Evolutionary conservation across 2,329 filamentous ascomycete genomes (phyloP), one percentile per base, ranked within the genome.

Genomic region (Teratosphaeriaceae sp.): DNA sequence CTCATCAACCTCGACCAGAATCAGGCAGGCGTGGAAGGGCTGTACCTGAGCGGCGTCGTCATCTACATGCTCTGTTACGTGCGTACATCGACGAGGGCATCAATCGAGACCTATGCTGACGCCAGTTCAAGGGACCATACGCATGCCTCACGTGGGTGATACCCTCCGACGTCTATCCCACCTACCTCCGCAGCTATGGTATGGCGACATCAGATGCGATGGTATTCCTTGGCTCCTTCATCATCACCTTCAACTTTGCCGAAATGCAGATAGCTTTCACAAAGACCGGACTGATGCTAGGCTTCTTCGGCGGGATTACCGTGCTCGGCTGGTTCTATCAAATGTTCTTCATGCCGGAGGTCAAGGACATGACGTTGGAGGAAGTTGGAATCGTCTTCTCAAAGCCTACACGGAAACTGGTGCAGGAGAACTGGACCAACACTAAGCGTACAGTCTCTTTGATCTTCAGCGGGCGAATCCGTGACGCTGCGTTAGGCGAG

Each of bases 231-330:
- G 78, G 75, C 40, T 82, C 79, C 2, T 86, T 85, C 66, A 72
- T 85, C 52, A 80, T 86, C 40, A 86, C 82, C 8, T 86, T 85
- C 71, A 85, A 85, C 71, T 87, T 86, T 65, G 73, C 74, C 0
- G 70, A 71, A 8, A 87, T 86, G 83, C 77, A 83, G 61, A 60
- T 74, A 0, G 75, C 77, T n/a, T 83, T 87, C 74, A 76, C 72
- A 6, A 70, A 65, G 24, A 84, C 80, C 1, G 82, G 83, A 8
- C 68, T 86, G 0, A 71, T 76, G 0, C 71, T 86, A 0, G 83
- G 83, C 2, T 86, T 87, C 64, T 87, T 85, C 60, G 82, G 83
- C 3, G 83, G 83, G 13, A 85, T 86, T 42, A 82, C 82, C 0
- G 72, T 83, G 0, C 8, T 86, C 0, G 83, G 81, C 11, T 84